Evolutionary conservation across 2,329 filamentous ascomycete genomes (phyloP).

Genomic region (Colletotrichum spaethianum): DNA sequence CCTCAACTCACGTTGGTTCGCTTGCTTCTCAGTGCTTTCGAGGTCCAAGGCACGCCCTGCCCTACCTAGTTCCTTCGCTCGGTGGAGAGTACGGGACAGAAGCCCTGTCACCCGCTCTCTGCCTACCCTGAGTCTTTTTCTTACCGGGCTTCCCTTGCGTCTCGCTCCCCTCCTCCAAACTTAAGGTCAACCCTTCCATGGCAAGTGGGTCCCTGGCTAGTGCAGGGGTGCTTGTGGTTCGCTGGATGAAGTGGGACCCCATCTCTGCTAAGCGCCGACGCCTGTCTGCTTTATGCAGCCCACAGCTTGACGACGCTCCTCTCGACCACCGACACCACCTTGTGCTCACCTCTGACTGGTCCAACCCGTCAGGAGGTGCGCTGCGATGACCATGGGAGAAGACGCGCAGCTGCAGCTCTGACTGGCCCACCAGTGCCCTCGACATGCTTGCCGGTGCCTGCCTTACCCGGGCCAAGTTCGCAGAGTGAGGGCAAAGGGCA

Average conservation of each 20-base stretch:
- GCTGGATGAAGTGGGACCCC: conserved; percentile 58
- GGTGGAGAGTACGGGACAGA: not conserved
- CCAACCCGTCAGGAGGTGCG: conserved; percentile 38
- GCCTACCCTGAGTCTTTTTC: not conserved
- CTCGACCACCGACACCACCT: conserved; percentile 48
- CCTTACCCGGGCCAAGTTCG: conserved; percentile 23
- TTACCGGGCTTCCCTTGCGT: conserved; percentile 21
- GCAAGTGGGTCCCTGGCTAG: conserved; percentile 43
- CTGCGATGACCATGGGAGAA: conserved; percentile 45
- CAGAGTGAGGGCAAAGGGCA: not conserved
- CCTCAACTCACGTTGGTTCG: not conserved
- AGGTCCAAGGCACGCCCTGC: not conserved
- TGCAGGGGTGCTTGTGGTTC: conserved; percentile 54
- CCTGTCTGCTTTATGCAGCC: conserved; percentile 66
- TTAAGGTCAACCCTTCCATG: conserved; percentile 1
- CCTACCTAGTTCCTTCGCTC: not conserved
- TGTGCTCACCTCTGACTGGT: conserved; percentile 51
- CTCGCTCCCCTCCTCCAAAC: conserved; percentile 3
- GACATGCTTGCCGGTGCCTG: conserved; percentile 32
- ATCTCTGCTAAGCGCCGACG: conserved; percentile 69
- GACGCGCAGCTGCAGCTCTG: conserved; percentile 56
- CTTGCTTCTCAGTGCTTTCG: not conserved
- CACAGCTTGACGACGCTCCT: conserved; percentile 47
- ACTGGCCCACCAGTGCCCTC: conserved; percentile 43
- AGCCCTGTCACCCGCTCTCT: not conserved